phyloP scores from a whole-genome alignment of 2,329 filamentous ascomycete species.

The Sporothrix curviconia region DNA sequence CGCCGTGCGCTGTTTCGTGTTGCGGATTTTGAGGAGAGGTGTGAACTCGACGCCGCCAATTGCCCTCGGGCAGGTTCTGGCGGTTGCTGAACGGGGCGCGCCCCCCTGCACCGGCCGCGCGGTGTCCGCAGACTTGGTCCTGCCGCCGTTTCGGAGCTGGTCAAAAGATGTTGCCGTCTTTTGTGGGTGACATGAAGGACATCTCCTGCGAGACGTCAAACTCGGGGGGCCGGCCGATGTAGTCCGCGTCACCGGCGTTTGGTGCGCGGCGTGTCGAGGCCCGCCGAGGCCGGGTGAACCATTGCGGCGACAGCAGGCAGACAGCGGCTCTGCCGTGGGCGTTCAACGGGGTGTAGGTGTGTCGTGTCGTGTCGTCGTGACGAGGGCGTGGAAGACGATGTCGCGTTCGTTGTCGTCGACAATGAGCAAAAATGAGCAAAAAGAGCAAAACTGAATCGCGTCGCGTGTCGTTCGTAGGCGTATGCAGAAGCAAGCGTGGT shows the following conservation, averaged over 20 bases:
- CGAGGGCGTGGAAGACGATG: not conserved
- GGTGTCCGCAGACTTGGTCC: constrained; percentile 66
- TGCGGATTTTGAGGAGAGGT: constrained; percentile 78
- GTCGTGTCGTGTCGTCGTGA: not conserved
- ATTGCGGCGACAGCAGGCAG: constrained; percentile 38
- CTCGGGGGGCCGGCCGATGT: constrained; percentile 61
- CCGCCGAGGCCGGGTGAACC: constrained; percentile 57
- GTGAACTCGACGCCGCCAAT: constrained; percentile 78
- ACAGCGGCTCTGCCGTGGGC: not conserved
- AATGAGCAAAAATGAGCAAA: too few relatives aligned
- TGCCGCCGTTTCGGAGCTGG: constrained; percentile 61
- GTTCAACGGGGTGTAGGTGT: too few relatives aligned
- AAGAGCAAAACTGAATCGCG: too few relatives aligned
- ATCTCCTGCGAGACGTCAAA: constrained; percentile 83
- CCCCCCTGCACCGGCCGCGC: constrained; percentile 39
- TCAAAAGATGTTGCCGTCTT: constrained; percentile 70
- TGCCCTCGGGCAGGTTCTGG: constrained; percentile 61
- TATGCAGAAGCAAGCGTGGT: not conserved
- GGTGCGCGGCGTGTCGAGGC: constrained; percentile 82
- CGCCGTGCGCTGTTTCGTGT: constrained; percentile 64
- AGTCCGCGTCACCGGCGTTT: constrained; percentile 77
- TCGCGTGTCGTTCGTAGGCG: too few relatives aligned
- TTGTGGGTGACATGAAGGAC: constrained; percentile 75
- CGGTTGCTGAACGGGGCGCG: constrained; percentile 65
- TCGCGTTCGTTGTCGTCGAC: not conserved